Base-by-base conservation (phyloP, 495 filamentous ascomycete genomes). In the Podospora comata region DNA sequence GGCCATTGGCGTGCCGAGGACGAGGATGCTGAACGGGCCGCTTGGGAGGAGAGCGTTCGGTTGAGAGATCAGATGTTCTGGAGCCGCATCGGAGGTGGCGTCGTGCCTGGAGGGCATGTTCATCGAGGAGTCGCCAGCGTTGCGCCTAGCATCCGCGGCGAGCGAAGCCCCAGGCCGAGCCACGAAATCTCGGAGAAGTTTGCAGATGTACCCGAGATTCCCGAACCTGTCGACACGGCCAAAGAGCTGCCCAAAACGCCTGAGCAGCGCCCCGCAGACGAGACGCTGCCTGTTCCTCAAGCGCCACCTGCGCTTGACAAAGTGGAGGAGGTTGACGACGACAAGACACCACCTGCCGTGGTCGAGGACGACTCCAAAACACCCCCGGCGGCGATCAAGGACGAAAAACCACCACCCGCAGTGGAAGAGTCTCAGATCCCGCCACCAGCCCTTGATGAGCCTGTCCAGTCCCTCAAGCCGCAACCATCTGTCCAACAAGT, bases 41-140 rank as follows among this genome's bases (percentile, higher is more conserved):
- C 93, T 4, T 99, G 95, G 95, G 93, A 97, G 74, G 95, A 98
- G 79, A 91, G 91, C 64, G 89, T 96, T 19, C 87, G 91, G 20
- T 79, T 98, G 62, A 84, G 95, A 58, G 95, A 99, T 75, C 85
- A 92, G 68, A 96, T 97, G 90, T 99, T 99, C 75, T 99, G 95
- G 95, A 88, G 90, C 59, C 82, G 95, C 30, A 86, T 98, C 59
- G 94, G 94, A 18, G 94, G 91, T 18, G 94, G 94, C 19, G 91
- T 97, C 4, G 81, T 97, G 58, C 94, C 93, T 0, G 57, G 57
- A 15, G 60, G 78, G 57, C 76, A 80, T 53, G 30, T 53, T 18
- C 70, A 72, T 7, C 69, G 60, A 11, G 63, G 67, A 23, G 74
- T 57, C 27, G 69, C 56, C 5, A 77, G 72, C 57, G 59, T 60